Conservation (phyloP, 805 yeast genomes). For the Middelhovenomyces tepae region DNA sequence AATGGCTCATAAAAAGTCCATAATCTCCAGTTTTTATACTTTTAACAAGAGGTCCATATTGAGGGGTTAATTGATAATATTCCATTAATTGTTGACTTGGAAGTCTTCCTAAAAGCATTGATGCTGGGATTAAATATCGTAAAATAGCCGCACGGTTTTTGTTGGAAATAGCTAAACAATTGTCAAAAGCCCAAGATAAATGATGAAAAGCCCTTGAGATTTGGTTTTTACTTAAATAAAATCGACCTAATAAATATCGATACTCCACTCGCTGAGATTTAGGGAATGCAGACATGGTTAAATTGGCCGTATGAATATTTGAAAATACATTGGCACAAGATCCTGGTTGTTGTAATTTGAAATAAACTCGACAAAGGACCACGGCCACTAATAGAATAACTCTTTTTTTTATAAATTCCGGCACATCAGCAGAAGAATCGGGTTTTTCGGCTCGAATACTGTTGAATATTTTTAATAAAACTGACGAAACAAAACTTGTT, state of each 20-base stretch:
- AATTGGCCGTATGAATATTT: conserved; percentile 45
- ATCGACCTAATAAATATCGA: conserved; percentile 48
- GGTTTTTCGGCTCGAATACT: conserved; percentile 43
- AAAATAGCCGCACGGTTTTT: conserved; percentile 39
- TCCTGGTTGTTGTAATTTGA: conserved; percentile 26
- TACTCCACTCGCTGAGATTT: conserved; percentile 45
- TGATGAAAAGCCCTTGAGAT: conserved; percentile 45
- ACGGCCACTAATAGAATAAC: conserved; percentile 47
- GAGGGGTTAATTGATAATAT: conserved; percentile 23
- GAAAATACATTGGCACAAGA: conserved; percentile 41
- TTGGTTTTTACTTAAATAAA: conserved; percentile 44
- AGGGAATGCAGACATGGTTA: conserved; percentile 34
- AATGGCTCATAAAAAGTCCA: conserved; percentile 26
- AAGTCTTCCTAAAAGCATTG: conserved; percentile 45
- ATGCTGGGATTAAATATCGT: conserved; percentile 42
- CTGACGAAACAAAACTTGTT: conserved; percentile 40
- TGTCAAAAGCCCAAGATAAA: conserved; percentile 44
- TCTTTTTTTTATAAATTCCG: conserved; percentile 31
- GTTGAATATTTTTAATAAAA: conserved; percentile 51
- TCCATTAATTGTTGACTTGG: conserved; percentile 32
- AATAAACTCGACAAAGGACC: conserved; percentile 48
- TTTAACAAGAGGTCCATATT: conserved; percentile 32
- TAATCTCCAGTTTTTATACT: conserved; percentile 39
- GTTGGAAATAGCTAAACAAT: conserved; percentile 26
- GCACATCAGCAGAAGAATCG: conserved; percentile 14